Conservation (phyloP, 805 yeast species). For the Wickerhamiella occidentalis region DNA sequence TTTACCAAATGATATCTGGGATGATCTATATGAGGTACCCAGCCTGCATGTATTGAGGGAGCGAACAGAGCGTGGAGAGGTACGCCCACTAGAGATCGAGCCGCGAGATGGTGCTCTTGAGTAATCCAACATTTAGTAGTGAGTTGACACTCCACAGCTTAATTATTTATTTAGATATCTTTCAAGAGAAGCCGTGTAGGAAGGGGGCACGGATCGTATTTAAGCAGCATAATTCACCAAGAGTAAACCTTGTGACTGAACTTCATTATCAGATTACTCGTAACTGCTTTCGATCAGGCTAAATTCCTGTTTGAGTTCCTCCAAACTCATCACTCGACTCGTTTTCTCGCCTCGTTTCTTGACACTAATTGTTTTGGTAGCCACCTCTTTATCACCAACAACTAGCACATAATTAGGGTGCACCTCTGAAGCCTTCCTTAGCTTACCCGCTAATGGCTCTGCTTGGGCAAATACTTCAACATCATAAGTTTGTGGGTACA, state of each 20-base stretch:
- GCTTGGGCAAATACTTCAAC: slow-evolving; percentile 65
- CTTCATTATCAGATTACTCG: slow-evolving; percentile 26
- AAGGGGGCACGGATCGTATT: too few species aligned
- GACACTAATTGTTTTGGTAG: slow-evolving; percentile 46
- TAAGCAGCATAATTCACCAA: too few species aligned
- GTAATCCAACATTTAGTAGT: too few species aligned
- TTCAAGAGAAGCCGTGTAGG: too few species aligned
- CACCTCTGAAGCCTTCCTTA: slow-evolving; percentile 61
- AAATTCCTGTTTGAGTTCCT: slow-evolving; percentile 44
- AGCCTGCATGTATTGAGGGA: not conserved
- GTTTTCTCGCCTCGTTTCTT: slow-evolving; percentile 44
- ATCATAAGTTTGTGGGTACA: slow-evolving; percentile 49
- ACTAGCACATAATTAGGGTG: slow-evolving; percentile 73
- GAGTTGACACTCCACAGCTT: too few species aligned
- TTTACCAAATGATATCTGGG: slow-evolving; percentile 45
- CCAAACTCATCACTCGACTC: slow-evolving; percentile 33
- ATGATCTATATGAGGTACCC: slow-evolving; percentile 5
- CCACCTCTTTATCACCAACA: slow-evolving; percentile 77
- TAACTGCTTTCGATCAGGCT: slow-evolving; percentile 40
- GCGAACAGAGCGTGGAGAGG: not conserved
- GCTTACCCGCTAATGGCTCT: slow-evolving; percentile 69
- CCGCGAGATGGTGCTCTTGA: too few species aligned
- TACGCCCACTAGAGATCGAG: too few species aligned
- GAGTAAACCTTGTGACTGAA: too few species aligned
- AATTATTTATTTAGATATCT: not conserved